Evolutionary conservation across 2,329 filamentous ascomycete genomes (phyloP).

Genomic region (Fusarium decemcellulare): DNA sequence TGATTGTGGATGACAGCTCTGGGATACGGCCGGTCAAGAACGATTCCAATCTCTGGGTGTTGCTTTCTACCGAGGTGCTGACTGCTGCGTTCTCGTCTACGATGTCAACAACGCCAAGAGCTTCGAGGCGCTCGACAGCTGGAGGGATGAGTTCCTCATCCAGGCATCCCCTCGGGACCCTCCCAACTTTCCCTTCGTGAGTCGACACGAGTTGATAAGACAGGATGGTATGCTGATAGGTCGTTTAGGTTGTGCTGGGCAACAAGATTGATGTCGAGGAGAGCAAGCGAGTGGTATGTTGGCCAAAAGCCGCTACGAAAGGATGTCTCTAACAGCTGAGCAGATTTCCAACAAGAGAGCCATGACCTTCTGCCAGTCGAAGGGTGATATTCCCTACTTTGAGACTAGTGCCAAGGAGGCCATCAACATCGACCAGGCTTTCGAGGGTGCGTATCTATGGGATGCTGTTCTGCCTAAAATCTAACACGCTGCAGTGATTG

Average conservation of each 20-base stretch:
- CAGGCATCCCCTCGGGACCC: constrained; percentile 97
- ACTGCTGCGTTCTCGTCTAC: constrained; percentile 98
- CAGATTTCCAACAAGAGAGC: constrained; percentile 95
- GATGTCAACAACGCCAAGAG: constrained; percentile 99
- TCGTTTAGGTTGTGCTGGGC: constrained; percentile 84
- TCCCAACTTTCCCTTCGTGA: constrained; percentile 96
- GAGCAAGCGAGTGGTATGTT: constrained; percentile 86
- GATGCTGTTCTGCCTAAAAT: background rate
- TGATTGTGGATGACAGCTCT: constrained; percentile 73
- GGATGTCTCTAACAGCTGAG: constrained; percentile 20
- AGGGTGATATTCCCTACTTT: constrained; percentile 98
- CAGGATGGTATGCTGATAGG: constrained; percentile 36
- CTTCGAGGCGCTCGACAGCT: constrained; percentile 98
- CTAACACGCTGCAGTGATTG: constrained; percentile 79
- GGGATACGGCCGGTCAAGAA: constrained; percentile 98
- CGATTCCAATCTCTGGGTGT: constrained; percentile 97
- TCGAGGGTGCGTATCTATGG: constrained; percentile 69
- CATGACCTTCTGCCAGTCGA: constrained; percentile 97
- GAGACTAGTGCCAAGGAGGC: constrained; percentile 99
- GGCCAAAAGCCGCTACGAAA: background rate
- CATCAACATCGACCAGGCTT: constrained; percentile 92
- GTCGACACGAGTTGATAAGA: constrained; percentile 51
- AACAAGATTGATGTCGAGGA: constrained; percentile 99
- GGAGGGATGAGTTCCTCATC: constrained; percentile 98
- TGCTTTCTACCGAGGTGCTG: constrained; percentile 96